Evolutionary conservation across 1,284 basidiomycete genomes (phyloP).

Genomic region (Sporisorium reilianum): DNA sequence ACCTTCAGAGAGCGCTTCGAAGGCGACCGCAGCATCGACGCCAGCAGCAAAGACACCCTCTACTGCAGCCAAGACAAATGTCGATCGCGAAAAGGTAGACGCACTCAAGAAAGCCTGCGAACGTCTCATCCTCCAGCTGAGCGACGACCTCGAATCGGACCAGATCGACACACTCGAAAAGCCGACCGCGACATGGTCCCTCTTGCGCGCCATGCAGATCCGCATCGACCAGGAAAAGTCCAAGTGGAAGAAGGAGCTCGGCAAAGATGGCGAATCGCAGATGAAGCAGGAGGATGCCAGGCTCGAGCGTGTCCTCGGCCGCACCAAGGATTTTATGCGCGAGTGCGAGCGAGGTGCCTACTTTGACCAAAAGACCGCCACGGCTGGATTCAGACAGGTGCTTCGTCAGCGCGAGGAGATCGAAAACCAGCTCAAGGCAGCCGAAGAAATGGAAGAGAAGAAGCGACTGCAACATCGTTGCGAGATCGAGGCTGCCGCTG

Average conservation of each 20-base stretch:
- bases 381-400: conserved; percentile 54
- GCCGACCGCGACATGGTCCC: conserved; percentile 57
- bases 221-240: conserved; percentile 61
- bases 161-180: conserved; percentile 60
- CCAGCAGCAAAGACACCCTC: conserved; percentile 3
- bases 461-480: conserved; percentile 71
- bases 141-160: conserved; percentile 41
- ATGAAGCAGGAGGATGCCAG: conserved; percentile 41
- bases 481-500: conserved; percentile 71
- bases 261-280: conserved; percentile 29
- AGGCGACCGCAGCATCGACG: conserved; percentile 1
- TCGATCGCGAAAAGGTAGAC: conserved; percentile 30
- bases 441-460: conserved; percentile 35
- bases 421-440: conserved; percentile 50
- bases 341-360: conserved; percentile 58
- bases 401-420: conserved; percentile 54
- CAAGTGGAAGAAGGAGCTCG: conserved; percentile 55
- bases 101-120: conserved; percentile 28
- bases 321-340: conserved; percentile 57
- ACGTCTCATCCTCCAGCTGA: conserved; percentile 25
- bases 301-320: conserved; percentile 38
- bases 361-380: conserved; percentile 54
- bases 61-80: background rate
- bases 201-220: conserved; percentile 53
- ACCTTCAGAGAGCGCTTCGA: conserved; percentile 5